Base-by-base conservation (phyloP, 2,329 filamentous ascomycete species). In the Stylonectria norvegica region DNA sequence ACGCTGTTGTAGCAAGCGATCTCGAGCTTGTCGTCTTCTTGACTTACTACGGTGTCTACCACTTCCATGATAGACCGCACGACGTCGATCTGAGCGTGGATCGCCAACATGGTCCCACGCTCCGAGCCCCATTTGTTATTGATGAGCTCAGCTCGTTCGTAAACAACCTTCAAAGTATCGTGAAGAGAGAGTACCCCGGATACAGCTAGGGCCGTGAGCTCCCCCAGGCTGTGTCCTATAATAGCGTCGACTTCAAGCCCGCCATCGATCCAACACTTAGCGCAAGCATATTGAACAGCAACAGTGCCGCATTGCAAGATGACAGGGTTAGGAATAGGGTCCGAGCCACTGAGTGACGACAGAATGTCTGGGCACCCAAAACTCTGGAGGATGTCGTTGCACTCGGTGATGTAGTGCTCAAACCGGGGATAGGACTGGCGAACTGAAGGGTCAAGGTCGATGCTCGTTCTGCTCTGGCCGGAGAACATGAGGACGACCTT, bases 211-310 rank as follows among this genome's bases (percentile, higher is more conserved):
- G 64, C 66, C 0, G 65, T 63, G 1, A 69, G 41, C 38, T 70
- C 53, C 5, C 66, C 66, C 29, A 70, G 60, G 37, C 62, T 67
- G 40, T 70, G 67, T 0, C 67, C 67, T 7, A 52, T 38, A 4
- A 52, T 29, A 15, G 35, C 40, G 18, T 40, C 32, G 3, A 49
- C 43, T 10, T 36, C 8, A 12, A 54, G 27, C 2, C 53, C 53
- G 9, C 39, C 33, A n/a, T 55, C 48, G 3, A 56, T 42, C 53
- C 53, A 56, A 17, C 38, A 42, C 18, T 27, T 39, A 0, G 53
- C 53, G 22, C 38, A 45, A 3, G 53, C 49, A 23, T 53, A 52
- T 28, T 56, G 52, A 17, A 46, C 39, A 2, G 48, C 38, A 10
- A 56, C 43, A 9, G 39, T 46, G 19, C 42, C 43, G 8, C 42